Evolutionary conservation across 768 basidiomycete genomes (phyloP).

Genomic region (Pisolithus albus): DNA sequence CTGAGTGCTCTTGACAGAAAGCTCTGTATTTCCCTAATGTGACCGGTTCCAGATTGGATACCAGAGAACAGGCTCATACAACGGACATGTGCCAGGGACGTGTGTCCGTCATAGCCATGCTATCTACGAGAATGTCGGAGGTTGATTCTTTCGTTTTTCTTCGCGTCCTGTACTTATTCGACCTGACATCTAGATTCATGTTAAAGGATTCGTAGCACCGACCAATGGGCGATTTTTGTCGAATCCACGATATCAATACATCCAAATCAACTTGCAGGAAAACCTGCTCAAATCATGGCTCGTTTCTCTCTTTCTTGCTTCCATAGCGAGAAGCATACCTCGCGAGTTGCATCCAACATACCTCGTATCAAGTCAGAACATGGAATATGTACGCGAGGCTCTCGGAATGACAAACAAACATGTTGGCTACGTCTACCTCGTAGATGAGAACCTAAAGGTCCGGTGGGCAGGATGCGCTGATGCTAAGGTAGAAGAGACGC

Average conservation of each 20-base stretch:
- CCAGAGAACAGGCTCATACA: constrained; percentile 56
- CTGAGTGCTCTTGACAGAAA: constrained; percentile 47
- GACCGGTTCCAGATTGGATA: constrained; percentile 58
- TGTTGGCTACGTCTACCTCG: constrained; percentile 86
- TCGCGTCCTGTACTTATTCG: background rate
- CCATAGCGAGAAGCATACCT: constrained; percentile 64
- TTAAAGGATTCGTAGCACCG: constrained; percentile 57
- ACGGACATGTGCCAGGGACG: constrained; percentile 70
- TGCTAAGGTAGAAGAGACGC: constrained; percentile 66
- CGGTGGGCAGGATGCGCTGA: constrained; percentile 92
- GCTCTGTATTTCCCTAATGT: constrained; percentile 90
- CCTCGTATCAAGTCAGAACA: constrained; percentile 73
- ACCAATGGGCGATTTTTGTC: constrained; percentile 46
- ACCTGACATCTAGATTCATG: constrained; percentile 54
- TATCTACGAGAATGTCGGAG: constrained; percentile 85
- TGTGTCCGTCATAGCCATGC: constrained; percentile 73
- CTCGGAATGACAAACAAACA: constrained; percentile 86
- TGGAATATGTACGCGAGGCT: constrained; percentile 80
- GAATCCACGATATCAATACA: constrained; percentile 60
- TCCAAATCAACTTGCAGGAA: constrained; percentile 91
- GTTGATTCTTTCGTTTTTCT: constrained; percentile 34
- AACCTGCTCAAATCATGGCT: constrained; percentile 89
- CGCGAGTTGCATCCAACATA: constrained; percentile 60
- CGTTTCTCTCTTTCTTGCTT: constrained; percentile 75
- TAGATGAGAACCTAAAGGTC: constrained; percentile 78